A percentile compares a stretch with the other conserved stretches of the same genome.
Conservation (phyloP, 2,329 filamentous ascomycete species). For the Microcyclospora pomicola region DNA sequence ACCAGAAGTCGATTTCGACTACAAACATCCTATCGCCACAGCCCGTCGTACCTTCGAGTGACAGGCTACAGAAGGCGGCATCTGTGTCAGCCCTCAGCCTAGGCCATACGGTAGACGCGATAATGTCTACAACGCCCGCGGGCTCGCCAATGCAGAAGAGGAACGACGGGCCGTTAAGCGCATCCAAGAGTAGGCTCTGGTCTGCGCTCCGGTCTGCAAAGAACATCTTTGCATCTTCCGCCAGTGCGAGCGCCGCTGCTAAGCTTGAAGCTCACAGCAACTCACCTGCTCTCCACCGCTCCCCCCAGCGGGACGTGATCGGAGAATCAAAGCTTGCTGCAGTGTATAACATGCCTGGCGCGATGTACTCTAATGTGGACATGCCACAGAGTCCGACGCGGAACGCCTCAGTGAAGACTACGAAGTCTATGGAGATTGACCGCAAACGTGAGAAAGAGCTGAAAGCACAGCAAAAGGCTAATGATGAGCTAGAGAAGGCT, state of each 20-base stretch:
- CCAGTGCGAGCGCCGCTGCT: conserved; percentile 42
- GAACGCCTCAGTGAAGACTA: conserved; percentile 34
- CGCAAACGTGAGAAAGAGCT: conserved; percentile 48
- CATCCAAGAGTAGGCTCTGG: conserved; percentile 83
- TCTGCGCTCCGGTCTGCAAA: conserved; percentile 82
- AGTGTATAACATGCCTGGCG: conserved; percentile 21
- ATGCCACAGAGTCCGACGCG: conserved; percentile 10
- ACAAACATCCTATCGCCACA: conserved; percentile 33
- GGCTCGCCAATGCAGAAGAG: conserved; percentile 39
- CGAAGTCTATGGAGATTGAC: conserved; percentile 47
- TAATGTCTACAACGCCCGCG: conserved; percentile 40
- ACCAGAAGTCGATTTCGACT: conserved; percentile 24
- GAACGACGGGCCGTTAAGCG: conserved; percentile 70
- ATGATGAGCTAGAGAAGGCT: conserved; percentile 52
- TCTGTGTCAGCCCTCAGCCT: conserved; percentile 30
- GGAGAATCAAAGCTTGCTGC: conserved; percentile 8
- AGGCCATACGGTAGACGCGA: conserved; percentile 16
- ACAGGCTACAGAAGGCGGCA: conserved; percentile 43
- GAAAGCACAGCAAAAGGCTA: conserved; percentile 48
- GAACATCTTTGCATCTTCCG: conserved; percentile 68
- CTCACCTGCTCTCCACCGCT: conserved; percentile 12
- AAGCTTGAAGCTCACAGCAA: conserved; percentile 37
- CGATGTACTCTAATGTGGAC: conserved; percentile 12
- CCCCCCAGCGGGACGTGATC: conserved; percentile 5
- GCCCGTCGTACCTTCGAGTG: conserved; percentile 22